A percentile compares a stretch with the other conserved stretches of the same genome.
These are phyloP conservation scores for Aspergillus intermedius DNA, from an alignment of 2,329 filamentous ascomycete genomes.

Conservation along the genomic window DNA sequence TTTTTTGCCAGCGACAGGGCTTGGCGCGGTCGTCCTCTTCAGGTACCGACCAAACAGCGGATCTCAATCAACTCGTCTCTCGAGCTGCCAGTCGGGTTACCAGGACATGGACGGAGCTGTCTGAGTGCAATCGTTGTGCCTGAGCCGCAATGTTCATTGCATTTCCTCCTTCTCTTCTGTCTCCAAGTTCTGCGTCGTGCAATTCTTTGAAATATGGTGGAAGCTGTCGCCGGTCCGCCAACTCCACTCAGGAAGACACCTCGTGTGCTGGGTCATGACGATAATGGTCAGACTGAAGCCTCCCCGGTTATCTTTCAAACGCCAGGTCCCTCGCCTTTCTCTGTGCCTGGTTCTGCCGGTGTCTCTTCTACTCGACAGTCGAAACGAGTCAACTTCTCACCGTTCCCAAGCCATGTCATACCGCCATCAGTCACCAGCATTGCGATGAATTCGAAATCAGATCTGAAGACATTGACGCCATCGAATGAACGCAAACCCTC, in stretches of 20 bases:
- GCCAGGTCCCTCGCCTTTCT: constrained; percentile 40
- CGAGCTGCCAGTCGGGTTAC: constrained; percentile 1
- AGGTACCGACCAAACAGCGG: background rate
- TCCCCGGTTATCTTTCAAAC: constrained; percentile 27
- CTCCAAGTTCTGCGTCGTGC: constrained; percentile 9
- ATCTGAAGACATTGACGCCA: constrained; percentile 42
- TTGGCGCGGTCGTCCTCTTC: constrained; percentile 13
- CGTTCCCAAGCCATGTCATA: constrained; percentile 51
- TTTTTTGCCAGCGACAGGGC: constrained; percentile 7
- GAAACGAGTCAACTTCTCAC: constrained; percentile 60
- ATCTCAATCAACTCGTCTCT: background rate
- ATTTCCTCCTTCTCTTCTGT: constrained; percentile 9
- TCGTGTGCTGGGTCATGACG: constrained; percentile 18
- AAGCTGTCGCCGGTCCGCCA: constrained; percentile 46
- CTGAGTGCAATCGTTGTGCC: constrained; percentile 8
- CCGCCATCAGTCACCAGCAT: constrained; percentile 32
- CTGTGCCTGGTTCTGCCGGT: constrained; percentile 29
- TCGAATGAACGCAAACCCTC: constrained; percentile 49
- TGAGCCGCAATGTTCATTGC: constrained; percentile 24
- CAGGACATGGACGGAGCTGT: constrained; percentile 15
- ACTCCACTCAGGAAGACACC: constrained; percentile 47
- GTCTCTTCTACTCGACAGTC: constrained; percentile 31
- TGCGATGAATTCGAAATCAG: constrained; percentile 30
- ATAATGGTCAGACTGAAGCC: constrained; percentile 34
- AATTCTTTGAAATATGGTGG: constrained; percentile 33